These are phyloP conservation scores for Leccinum longicurvipes DNA, from an alignment of 768 basidiomycete genomes.

Conservation along the genomic window DNA sequence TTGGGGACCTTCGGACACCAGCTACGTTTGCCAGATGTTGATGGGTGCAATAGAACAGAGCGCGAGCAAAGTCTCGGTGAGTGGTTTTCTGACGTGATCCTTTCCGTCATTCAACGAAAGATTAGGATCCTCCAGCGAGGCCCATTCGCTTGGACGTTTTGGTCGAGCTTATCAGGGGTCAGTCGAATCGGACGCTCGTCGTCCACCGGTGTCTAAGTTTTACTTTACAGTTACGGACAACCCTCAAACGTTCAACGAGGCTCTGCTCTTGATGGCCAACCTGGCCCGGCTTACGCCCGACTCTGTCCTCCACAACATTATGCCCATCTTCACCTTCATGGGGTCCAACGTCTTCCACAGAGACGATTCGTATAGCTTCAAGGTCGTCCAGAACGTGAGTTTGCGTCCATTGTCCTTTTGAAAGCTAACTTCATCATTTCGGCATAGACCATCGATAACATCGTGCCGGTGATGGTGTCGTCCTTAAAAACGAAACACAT, in stretches of 20 bases:
- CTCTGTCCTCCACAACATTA: conserved; percentile 88
- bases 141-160: conserved; percentile 78
- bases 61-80: conserved; percentile 54
- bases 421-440: neutral
- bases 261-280: conserved; percentile 80
- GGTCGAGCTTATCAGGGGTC: conserved; percentile 83
- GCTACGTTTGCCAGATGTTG: conserved; percentile 78
- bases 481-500: conserved; percentile 63
- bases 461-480: conserved; percentile 89
- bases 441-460: conserved; percentile 81
- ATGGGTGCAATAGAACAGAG: conserved; percentile 77
- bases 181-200: neutral
- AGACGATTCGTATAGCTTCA: conserved; percentile 94
- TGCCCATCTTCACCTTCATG: conserved; percentile 99
- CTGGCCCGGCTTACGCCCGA: conserved; percentile 84
- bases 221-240: conserved; percentile 69
- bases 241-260: conserved; percentile 93
- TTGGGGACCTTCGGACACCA: conserved; percentile 58
- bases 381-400: conserved; percentile 85
- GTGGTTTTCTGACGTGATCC: conserved; percentile 12
- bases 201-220: neutral
- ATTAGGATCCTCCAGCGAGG: conserved; percentile 53
- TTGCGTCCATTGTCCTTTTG: neutral
- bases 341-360: conserved; percentile 97
- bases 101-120: neutral